Percentiles rank a stretch among this genome's conserved stretches.
Evolutionary conservation across 306 rosid species (phyloP).

Genomic region (Cyamopsis tetragonoloba): DNA sequence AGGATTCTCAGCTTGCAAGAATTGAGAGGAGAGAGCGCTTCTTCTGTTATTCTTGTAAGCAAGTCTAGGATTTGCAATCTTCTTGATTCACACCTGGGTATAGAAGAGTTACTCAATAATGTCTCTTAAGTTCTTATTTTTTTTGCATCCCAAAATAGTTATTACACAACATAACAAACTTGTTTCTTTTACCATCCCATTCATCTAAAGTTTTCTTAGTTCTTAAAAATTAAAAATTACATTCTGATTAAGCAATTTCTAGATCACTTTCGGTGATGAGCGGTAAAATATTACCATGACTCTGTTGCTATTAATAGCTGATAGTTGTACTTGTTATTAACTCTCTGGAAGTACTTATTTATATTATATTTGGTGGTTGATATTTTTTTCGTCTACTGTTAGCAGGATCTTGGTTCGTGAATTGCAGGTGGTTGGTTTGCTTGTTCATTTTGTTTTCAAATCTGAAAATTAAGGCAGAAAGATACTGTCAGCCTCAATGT

Average conservation of each 20-base stretch:
- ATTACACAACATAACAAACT: neutral
- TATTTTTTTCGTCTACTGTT: neutral
- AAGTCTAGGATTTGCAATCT: neutral
- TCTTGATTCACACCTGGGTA: neutral
- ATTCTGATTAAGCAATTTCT: neutral
- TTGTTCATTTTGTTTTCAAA: conserved; percentile 25
- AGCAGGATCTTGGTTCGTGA: conserved; percentile 31
- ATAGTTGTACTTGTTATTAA: neutral
- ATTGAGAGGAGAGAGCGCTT: neutral
- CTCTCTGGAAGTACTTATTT: neutral
- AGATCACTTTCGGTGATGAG: neutral
- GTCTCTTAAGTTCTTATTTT: neutral
- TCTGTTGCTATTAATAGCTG: neutral
- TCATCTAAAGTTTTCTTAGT: neutral
- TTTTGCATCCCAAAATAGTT: neutral
- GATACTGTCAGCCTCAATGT: conserved; percentile 35
- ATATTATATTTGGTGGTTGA: conserved; percentile 8
- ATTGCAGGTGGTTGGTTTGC: conserved; percentile 26
- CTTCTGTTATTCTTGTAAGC: neutral
- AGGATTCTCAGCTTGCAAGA: neutral
- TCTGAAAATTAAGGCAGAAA: conserved; percentile 28
- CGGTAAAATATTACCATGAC: neutral
- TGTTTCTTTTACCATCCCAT: neutral
- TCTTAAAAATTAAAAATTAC: conserved; percentile 1
- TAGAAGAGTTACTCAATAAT: neutral